Base-by-base conservation (phyloP, 2,329 filamentous ascomycete species). In the Ilyonectria robusta region DNA sequence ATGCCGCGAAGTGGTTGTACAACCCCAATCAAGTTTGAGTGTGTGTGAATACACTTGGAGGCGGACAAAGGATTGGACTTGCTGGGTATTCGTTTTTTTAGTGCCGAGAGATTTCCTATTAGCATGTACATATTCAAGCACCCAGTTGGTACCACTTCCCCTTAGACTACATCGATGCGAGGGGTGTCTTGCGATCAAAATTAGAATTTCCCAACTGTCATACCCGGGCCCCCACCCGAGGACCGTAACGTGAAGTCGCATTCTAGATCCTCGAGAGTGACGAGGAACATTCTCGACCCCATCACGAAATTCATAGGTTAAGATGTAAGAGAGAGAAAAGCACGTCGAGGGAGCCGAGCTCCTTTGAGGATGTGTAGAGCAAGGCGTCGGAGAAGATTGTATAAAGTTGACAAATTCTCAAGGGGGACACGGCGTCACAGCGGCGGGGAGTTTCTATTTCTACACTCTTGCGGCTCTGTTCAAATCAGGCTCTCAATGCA, bases 1-100 rank as follows among this genome's bases (percentile, higher is more conserved):
- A 88, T 50, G 85, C 86, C 26, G 81, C 79, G 7, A 82, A 83
- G 77, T 93, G 91, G 91, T 72, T 85, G 78, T 92, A 87, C 62
- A 73, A 75, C 62, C 74, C 74, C 17, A 68, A 72, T 54, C 69
- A 47, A 21, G 60, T 76, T 23, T 77, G 54, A 68, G 26, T 6
- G 11, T 4, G 26, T 6, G 11, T 4, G 40, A 21, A 46, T 35
- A 17, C 4, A 6, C 11, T 31, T 31, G 5, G 33, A 37, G 29
- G n/a, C 35, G 29, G n/a, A 55, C 15, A 10, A 42, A 31, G 19
- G 35, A 15, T 9, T 6, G 11, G 33, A 37, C 40, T 50, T 60
- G 17, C 17, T 9, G 10, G n/a, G 21, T 29, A 33, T 29, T 47
- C 5, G 17, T 35, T 53, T 53, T 33, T 15, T n/a, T 35, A 11